Conservation (phyloP, 768 basidiomycete genomes). For the Lactarius indigo region DNA sequence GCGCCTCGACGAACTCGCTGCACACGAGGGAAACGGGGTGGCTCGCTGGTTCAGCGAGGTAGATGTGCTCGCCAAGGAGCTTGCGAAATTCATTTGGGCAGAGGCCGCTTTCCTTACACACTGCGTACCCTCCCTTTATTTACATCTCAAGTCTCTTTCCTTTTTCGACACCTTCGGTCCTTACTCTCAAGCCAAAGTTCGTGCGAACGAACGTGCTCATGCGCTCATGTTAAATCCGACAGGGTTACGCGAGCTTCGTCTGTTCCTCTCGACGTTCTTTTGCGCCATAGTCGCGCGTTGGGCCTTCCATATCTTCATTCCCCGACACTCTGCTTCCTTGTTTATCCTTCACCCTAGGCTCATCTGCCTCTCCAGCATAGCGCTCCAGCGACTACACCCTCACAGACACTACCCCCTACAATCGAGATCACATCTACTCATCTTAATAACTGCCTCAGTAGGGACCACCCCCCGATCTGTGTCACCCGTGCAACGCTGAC, state of each 20-base stretch:
- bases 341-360: conserved; percentile 62
- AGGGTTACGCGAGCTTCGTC: conserved; percentile 28
- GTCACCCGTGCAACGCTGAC: conserved; percentile 52
- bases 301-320: conserved; percentile 69
- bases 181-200: not conserved
- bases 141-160: conserved; percentile 9
- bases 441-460: conserved; percentile 45
- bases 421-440: conserved; percentile 53
- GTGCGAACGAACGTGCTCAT: not conserved
- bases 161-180: conserved; percentile 25
- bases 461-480: conserved; percentile 40
- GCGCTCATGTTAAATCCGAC: conserved; percentile 2
- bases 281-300: conserved; percentile 60
- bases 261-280: conserved; percentile 68
- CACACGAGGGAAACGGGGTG: conserved; percentile 55
- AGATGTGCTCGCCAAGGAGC: conserved; percentile 47
- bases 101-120: conserved; percentile 53
- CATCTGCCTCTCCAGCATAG: conserved; percentile 62
- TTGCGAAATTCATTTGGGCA: conserved; percentile 47
- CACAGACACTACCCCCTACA: conserved; percentile 21
- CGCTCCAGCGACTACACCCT: conserved; percentile 31
- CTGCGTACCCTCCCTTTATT: conserved; percentile 36
- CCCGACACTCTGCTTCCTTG: conserved; percentile 69
- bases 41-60: conserved; percentile 73
- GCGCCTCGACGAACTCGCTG: conserved; percentile 65